Base-by-base conservation (phyloP, 805 yeast species). In the Hanseniaspora mollemarum region DNA sequence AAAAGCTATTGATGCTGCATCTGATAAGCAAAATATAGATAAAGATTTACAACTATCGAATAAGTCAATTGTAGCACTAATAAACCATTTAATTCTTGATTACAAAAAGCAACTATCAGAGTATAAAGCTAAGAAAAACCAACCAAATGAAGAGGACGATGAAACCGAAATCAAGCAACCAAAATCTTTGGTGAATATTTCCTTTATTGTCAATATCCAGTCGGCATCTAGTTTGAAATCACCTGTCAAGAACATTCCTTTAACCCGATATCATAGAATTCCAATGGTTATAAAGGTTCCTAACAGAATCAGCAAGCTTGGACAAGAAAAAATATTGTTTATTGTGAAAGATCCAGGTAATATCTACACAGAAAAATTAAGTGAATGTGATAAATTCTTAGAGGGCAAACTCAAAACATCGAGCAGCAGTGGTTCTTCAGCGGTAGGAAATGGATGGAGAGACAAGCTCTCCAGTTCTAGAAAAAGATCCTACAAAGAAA, bases 321-420 rank as follows among this genome's bases (percentile, higher is more conserved):
- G 72, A 19, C 73, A 74, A 19, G 67, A 73, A 45, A 67, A 77
- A 21, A 72, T 83, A 4, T 60, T 83, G 3, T 67, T 86, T 18
- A 71, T 86, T 13, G 81, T 90, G 8, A 83, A 81, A 55, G 92
- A 85, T 59, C 88, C 90, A 1, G 75, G 81, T 4, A 68, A 74
- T 4, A 69, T 71, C 6, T 83, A 77, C 58, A 68, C 78, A 32
- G 69, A 68, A 10, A 69, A 72, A 4, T 61, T 83, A 4, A 67
- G 50, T 28, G 51, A 26, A 13, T 51, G 51, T 35, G 54, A 51
- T 29, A 28, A 35, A 22, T 42, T 18, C n/a, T 13, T 51, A 2
- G 46, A 45, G 10, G 21, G 29, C 4, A 37, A 42, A 13, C 16
- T 32, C 16, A 35, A 44, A 15, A 22, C 18, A 10, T 21, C 28